phyloP scores from a whole-genome alignment of 2,329 filamentous ascomycete genomes.

The Colletotrichum graminicola region DNA sequence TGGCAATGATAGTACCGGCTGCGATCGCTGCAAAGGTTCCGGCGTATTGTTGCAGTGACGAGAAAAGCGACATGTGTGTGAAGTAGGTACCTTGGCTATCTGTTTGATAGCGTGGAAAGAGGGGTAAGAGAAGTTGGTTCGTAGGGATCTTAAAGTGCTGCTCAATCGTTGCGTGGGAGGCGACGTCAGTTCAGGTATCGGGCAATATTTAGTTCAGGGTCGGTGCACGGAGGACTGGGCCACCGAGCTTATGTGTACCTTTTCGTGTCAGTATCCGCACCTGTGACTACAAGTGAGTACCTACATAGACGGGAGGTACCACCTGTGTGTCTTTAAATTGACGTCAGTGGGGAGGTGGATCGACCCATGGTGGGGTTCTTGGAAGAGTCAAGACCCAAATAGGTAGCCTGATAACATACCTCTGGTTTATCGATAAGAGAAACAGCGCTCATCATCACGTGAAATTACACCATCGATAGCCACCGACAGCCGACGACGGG shows the following conservation, averaged over 20 bases:
- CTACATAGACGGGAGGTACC: no score
- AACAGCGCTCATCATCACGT: conserved; percentile 36
- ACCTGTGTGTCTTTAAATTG: conserved; percentile 25
- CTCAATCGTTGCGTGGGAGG: conserved; percentile 11
- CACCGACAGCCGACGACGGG: conserved; percentile 27
- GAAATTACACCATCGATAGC: conserved; percentile 38
- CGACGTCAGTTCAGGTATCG: conserved; percentile 32
- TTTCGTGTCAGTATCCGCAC: neutral
- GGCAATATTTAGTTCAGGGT: conserved; percentile 6
- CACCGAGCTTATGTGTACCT: neutral
- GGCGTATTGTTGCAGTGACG: conserved; percentile 26
- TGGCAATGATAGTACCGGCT: conserved; percentile 26
- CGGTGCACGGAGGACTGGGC: conserved; percentile 18
- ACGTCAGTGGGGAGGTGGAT: conserved; percentile 33
- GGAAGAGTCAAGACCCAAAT: neutral
- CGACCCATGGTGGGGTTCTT: neutral
- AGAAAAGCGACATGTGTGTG: conserved; percentile 19
- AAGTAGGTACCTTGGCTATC: neutral
- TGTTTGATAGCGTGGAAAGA: neutral
- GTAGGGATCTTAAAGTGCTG: neutral
- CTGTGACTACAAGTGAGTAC: no score
- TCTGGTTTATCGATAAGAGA: neutral
- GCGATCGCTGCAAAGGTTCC: conserved; percentile 21
- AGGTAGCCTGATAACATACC: conserved; percentile 7
- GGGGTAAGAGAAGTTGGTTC: neutral